Percentiles rank a stretch among this genome's conserved stretches.
These are phyloP conservation scores for Saprolegnia diclina DNA, from an alignment of 352 stramenopile species.

Conservation along the genomic window DNA sequence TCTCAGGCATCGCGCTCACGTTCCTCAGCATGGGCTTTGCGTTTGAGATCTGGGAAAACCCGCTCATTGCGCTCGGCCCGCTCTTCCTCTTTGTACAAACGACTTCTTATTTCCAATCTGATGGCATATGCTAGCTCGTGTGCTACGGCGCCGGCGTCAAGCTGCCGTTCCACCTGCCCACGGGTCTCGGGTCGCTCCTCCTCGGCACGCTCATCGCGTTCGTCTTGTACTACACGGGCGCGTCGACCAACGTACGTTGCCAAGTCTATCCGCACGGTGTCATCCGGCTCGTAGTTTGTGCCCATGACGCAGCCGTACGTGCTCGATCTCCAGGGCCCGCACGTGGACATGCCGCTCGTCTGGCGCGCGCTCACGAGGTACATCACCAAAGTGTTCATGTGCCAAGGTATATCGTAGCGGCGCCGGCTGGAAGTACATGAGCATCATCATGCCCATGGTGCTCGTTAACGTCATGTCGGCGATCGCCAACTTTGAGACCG, in stretches of 20 bases:
- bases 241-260: constrained; percentile 29
- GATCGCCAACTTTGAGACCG: constrained; percentile 39
- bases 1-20: constrained; percentile 37
- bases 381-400: background rate
- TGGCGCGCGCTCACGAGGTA: constrained; percentile 33
- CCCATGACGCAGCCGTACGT: constrained; percentile 34
- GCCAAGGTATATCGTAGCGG: constrained; percentile 25
- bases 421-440: constrained; percentile 39
- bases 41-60: constrained; percentile 43
- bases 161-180: constrained; percentile 37
- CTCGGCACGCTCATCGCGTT: constrained; percentile 34
- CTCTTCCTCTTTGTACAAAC: constrained; percentile 36
- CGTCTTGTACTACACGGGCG: constrained; percentile 30
- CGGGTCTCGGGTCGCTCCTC: constrained; percentile 33
- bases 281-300: constrained; percentile 25
- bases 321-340: constrained; percentile 29
- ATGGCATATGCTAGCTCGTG: constrained; percentile 29
- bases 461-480: constrained; percentile 44
- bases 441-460: constrained; percentile 41
- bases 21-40: constrained; percentile 44
- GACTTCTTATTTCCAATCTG: background rate
- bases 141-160: constrained; percentile 40
- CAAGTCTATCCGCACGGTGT: background rate
- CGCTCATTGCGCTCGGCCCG: constrained; percentile 34
- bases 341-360: constrained; percentile 29